Evolutionary conservation across 176 grass and related monocot species (phyloP), one percentile per base, ranked within the genome.

Genomic region (Oryza nivara): DNA sequence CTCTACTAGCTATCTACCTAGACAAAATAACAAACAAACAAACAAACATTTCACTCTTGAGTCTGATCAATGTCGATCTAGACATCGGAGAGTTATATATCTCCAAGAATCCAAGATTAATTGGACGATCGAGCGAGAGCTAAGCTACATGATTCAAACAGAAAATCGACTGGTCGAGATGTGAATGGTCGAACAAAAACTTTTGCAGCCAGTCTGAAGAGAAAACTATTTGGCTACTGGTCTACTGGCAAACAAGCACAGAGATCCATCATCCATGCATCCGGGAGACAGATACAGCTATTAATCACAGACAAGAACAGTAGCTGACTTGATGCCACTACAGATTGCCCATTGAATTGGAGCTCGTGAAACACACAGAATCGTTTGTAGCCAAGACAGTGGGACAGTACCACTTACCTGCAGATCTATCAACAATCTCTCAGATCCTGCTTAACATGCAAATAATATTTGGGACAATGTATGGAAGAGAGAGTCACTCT

Each of bases 151-250:
- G 58, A 3, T 23, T 8, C 20, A 68, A 22, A 46, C 77, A 81
- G 48, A 64, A 61, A 56, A 8, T 19, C 11, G 13, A n/a, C 20
- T 16, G 26, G 43, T 56, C 3, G 34, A 70, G 40, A 41, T 25
- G 22, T 23, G 46, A 13, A 40, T 38, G 16, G 19, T 20, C 6
- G 16, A 54, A 11, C 6, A 19, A 30, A 52, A 61, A 60, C 12
- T 32, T 32, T 32, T 10, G 70, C 65, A 70, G 10, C 49, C 14
- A 10, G 40, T 71, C 51, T 30, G 15, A 54, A 38, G 0, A 64
- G 10, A 54, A 54, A 83, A 17, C 20, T 76, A 45, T 48, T 70
- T 76, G 60, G 56, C 76, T 65, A 19, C 47, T 44, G 17, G 16
- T 17, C 20, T 56, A 35, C 8, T 60, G 47, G 25, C 64, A 82